A percentile compares a stretch with the other conserved stretches of the same genome.
phyloP scores from a whole-genome alignment of 148 eudicot genomes.

The Diospyros kaki region DNA sequence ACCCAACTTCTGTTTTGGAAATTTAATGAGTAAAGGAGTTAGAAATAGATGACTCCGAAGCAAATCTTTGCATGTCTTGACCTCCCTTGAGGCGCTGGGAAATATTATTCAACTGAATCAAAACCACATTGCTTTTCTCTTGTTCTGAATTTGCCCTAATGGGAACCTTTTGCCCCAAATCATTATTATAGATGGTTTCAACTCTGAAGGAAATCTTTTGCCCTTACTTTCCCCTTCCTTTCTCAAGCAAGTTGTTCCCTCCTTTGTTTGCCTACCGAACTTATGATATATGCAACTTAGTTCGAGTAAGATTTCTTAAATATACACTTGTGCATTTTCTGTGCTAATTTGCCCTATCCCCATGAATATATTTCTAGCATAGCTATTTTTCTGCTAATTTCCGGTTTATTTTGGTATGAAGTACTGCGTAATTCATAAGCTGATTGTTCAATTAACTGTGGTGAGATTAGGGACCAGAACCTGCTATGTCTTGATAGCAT shows the following conservation, averaged over 20 bases:
- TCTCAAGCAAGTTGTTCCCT: not conserved
- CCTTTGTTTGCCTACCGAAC: not conserved
- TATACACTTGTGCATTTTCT: not conserved
- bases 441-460: not conserved
- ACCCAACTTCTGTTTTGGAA: not conserved
- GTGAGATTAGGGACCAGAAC: not conserved
- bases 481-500: not conserved
- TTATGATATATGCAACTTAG: too few species aligned
- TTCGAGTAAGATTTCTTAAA: not conserved
- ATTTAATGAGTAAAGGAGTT: constrained; percentile 4
- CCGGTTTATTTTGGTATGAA: too few species aligned
- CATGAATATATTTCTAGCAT: not conserved
- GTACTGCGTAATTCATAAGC: too few species aligned
- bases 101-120: not conserved
- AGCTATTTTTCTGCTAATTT: not conserved
- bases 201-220: not conserved
- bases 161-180: constrained; percentile 4
- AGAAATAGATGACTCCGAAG: constrained; percentile 2
- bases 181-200: not conserved
- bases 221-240: not conserved
- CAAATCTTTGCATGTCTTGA: constrained; percentile 5
- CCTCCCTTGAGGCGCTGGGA: not conserved
- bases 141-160: not conserved
- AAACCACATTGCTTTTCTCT: not conserved
- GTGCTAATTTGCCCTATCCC: not conserved